Evolutionary conservation across 2,329 filamentous ascomycete species (phyloP).

Genomic region (Neonectria punicea): DNA sequence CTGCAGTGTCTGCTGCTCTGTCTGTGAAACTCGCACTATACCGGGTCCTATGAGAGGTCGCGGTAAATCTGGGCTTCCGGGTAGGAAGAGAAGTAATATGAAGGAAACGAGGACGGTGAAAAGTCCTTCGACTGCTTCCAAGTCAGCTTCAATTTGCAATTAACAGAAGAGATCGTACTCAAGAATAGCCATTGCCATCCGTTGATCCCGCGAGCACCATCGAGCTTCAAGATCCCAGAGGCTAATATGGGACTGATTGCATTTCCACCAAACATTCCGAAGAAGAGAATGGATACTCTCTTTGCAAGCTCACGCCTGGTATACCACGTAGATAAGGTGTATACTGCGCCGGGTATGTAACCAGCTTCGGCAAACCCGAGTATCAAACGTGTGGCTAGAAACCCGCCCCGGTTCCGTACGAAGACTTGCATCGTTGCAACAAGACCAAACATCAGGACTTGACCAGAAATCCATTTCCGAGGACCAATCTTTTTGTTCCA

Average conservation of each 20-base stretch:
- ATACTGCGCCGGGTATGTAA: conserved; percentile 63
- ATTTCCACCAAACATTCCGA: conserved; percentile 63
- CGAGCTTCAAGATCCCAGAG: conserved; percentile 58
- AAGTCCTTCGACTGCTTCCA: conserved; percentile 54
- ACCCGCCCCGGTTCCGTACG: conserved; percentile 54
- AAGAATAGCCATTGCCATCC: conserved; percentile 65
- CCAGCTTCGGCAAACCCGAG: conserved; percentile 62
- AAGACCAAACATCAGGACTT: conserved; percentile 60
- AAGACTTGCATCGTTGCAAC: conserved; percentile 58
- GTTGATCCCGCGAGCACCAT: conserved; percentile 51
- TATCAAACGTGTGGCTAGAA: conserved; percentile 55
- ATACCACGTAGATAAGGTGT: conserved; percentile 64
- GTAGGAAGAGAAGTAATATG: conserved; percentile 54
- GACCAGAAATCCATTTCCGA: conserved; percentile 59
- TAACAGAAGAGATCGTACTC: conserved; percentile 42
- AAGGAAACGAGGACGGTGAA: conserved; percentile 55
- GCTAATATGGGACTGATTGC: conserved; percentile 61
- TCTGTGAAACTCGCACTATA: conserved; percentile 49
- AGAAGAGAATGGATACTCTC: conserved; percentile 62
- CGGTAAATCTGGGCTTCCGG: conserved; percentile 54
- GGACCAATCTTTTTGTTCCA: conserved; percentile 51
- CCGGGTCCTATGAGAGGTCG: conserved; percentile 51
- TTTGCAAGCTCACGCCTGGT: conserved; percentile 56
- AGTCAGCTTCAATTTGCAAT: not conserved
- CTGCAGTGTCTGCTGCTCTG: conserved; percentile 49